These are phyloP conservation scores for Candida maesae DNA, from an alignment of 805 yeast species.

Conservation along the genomic window DNA sequence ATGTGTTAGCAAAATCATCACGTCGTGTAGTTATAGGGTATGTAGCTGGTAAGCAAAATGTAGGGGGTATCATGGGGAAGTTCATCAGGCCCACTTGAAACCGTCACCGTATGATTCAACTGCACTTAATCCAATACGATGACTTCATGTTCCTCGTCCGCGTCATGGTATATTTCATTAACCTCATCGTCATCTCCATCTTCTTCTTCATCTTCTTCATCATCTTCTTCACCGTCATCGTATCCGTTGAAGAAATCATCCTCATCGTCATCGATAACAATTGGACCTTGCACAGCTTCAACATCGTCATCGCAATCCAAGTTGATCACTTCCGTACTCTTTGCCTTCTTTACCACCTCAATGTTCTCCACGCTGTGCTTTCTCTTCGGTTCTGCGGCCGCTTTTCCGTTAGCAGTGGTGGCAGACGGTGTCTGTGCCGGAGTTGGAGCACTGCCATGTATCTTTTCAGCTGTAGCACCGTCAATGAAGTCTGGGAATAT, in stretches of 20 bases:
- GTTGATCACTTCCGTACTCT: conserved; percentile 2
- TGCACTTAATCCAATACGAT: neutral
- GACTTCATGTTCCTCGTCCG: neutral
- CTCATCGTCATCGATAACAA: conserved; percentile 7
- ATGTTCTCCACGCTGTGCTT: conserved; percentile 3
- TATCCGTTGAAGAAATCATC: neutral
- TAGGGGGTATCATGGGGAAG: no score
- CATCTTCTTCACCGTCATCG: neutral
- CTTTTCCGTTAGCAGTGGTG: neutral
- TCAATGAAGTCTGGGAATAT: conserved; percentile 49
- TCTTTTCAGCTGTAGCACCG: conserved; percentile 4
- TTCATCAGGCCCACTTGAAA: no score
- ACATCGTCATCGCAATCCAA: conserved; percentile 4
- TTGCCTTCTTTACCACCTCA: conserved; percentile 2
- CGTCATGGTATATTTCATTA: neutral
- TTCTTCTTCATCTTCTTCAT: neutral
- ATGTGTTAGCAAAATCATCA: no score
- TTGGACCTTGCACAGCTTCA: conserved; percentile 1
- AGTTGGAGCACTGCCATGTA: neutral
- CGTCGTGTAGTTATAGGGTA: no score
- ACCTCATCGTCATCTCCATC: neutral
- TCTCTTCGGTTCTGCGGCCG: conserved; percentile 1
- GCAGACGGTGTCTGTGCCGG: neutral
- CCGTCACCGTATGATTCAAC: no score
- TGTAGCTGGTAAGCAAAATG: no score